Evolutionary conservation across 495 filamentous ascomycete genomes (phyloP), one percentile per base, ranked within the genome.

Genomic region (Penicillium malachiteum): DNA sequence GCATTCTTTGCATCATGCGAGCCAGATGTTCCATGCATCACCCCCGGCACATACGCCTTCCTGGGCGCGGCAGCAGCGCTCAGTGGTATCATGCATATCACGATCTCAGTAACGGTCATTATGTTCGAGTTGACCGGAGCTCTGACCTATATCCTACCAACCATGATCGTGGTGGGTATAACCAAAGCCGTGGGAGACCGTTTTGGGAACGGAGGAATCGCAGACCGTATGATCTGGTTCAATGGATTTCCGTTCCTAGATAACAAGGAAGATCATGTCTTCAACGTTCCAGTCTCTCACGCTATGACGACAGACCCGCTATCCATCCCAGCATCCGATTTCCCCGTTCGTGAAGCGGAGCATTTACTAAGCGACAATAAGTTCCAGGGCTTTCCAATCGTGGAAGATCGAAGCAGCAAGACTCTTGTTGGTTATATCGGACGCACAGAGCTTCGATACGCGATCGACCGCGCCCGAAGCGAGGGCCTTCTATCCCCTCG

Each of bases 141-240:
- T 42, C 78, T 97, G 56, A 96, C 91, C 3, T 97, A 97, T 68
- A 97, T 97, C 53, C 78, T 97, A 35, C 93, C 93, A 4, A 97
- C 94, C 10, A 96, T 97, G 94, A 97, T 98, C 59, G 94, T 98
- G 9, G 94, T 97, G 17, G 94, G 94, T 26, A 87, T 97, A 41
- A 97, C 95, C 52, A 98, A 98, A 78, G 90, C 91, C 9, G 88
- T 98, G 56, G 84, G 90, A 46, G 90, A 96, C 53, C 81, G 92
- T 14, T 96, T 96, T 65, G 90, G 92, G 21, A 96, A 95, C 64
- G 94, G 95, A 5, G 94, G 94, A 32, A 97, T 98, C 52, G 94
- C 94, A 11, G 94, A 98, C 70, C 87, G 94, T 56, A 96, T 96
- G 90, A 98, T 98, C 57, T 97, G 92, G 92, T 96, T 97, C 78